Conservation (phyloP, 192 early-diverging fungal species). For the Podila clonocystis region DNA sequence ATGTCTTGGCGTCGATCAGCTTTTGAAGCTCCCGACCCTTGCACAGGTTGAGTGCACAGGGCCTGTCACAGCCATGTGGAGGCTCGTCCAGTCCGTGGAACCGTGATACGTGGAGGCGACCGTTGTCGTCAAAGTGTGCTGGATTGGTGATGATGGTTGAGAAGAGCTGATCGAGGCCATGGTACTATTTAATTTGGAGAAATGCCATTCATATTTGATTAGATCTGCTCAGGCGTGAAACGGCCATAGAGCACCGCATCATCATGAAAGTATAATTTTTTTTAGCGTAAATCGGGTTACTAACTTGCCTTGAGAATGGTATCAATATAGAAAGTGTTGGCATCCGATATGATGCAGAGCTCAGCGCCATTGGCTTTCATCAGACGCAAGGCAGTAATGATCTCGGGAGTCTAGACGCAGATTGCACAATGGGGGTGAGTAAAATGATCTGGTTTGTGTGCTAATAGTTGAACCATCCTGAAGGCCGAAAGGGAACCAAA, state of each 20-base stretch:
- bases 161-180: slow-evolving; percentile 59
- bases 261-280: neutral
- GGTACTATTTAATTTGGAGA: slow-evolving; percentile 35
- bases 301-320: slow-evolving; percentile 63
- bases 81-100: slow-evolving; percentile 30
- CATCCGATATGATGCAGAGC: slow-evolving; percentile 69
- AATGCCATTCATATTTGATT: neutral
- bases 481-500: neutral
- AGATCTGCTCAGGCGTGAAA: neutral
- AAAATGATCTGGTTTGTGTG: neutral
- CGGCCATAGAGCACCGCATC: slow-evolving; percentile 19
- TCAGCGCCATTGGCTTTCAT: slow-evolving; percentile 57
- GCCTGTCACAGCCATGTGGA: slow-evolving; percentile 60
- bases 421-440: neutral
- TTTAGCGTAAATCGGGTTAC: neutral
- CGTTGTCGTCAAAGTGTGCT: slow-evolving; percentile 50
- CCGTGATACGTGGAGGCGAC: slow-evolving; percentile 55
- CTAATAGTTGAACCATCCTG: neutral
- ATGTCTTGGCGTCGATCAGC: slow-evolving; percentile 29
- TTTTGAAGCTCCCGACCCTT: slow-evolving; percentile 59
- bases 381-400: slow-evolving; percentile 54
- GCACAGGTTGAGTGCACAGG: slow-evolving; percentile 69
- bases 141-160: slow-evolving; percentile 69
- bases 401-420: slow-evolving; percentile 50
- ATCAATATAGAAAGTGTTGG: slow-evolving; percentile 70